Conservation (phyloP, 768 basidiomycete species). For the Tylopilus vinaceipallidus region DNA sequence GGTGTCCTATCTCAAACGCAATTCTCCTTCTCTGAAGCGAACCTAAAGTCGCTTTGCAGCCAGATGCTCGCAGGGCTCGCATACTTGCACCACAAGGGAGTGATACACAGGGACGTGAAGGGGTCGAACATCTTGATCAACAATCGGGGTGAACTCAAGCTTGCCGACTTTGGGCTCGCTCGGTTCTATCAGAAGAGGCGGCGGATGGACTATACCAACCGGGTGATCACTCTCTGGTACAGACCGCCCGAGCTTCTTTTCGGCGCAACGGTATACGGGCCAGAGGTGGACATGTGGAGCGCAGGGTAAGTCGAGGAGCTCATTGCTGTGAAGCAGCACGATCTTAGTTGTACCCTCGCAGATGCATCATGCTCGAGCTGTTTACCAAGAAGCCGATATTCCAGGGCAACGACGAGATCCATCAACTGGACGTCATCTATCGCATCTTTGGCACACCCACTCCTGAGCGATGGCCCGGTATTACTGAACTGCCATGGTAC, state of each 20-base stretch:
- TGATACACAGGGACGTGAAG: conserved; percentile 98
- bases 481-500: conserved; percentile 92
- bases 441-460: conserved; percentile 88
- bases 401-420: conserved; percentile 96
- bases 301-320: conserved; percentile 64
- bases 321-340: not conserved
- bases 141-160: conserved; percentile 87
- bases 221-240: conserved; percentile 99
- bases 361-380: conserved; percentile 98
- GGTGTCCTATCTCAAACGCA: conserved; percentile 91
- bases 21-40: conserved; percentile 78
- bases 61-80: conserved; percentile 96
- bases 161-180: conserved; percentile 96
- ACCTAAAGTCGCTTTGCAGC: conserved; percentile 92
- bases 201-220: conserved; percentile 94
- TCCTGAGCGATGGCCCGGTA: conserved; percentile 75
- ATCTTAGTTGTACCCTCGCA: conserved; percentile 30
- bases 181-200: conserved; percentile 93
- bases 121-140: conserved; percentile 97
- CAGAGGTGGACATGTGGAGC: conserved; percentile 99
- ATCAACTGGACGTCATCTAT: conserved; percentile 93
- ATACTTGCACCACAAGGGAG: conserved; percentile 93
- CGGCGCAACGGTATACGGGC: conserved; percentile 94
- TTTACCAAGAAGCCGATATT: conserved; percentile 96
- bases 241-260: conserved; percentile 92